Base-by-base conservation (phyloP, 768 basidiomycete species). In the Rhizopogon roseolus region DNA sequence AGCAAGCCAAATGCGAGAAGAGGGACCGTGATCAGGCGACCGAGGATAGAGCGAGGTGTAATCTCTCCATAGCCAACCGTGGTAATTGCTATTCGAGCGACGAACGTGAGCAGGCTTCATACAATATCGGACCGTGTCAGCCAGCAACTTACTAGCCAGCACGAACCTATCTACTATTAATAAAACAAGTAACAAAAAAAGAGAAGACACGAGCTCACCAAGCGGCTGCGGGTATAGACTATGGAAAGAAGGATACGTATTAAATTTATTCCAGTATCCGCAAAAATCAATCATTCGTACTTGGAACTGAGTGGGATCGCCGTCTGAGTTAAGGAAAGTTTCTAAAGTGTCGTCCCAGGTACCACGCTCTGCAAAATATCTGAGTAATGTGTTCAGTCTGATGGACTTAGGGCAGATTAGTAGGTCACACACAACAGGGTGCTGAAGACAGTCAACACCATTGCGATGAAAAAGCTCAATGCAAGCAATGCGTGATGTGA, bases 21-120 rank as follows among this genome's bases (percentile, higher is more conserved):
- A 0, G 93, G 93, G 1, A 95, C 72, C 0, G 93, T 93, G 60
- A 96, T 75, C 36, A 95, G 73, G 2, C 91, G 85, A 0, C 93
- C 93, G n/a, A 95, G 75, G 67, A 88, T 85, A 1, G 91, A 91
- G 11, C 89, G 81, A 0, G 93, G 93, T 0, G 90, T 91, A 51
- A 94, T 90, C 68, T 96, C 93, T 37, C 93, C 93, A 60, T 93
- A 96, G 11, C 93, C 91, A 1, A 93, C 90, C 0, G 93, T 94
- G 2, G 88, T 88, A 57, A 94, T 93, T 0, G 93, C 86, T 88
- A 37, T 53, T 51, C 55, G 14, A n/a, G 39, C 38, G 5, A 22
- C 10, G 10, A 16, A 49, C 37, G 16, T 16, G 42, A 16, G 19
- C 10, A 16, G 16, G 42, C 29, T 13, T 37, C 44, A 46, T 11